phyloP scores from a whole-genome alignment of 2,329 filamentous ascomycete species.

The Lasiodiplodia sp. region DNA sequence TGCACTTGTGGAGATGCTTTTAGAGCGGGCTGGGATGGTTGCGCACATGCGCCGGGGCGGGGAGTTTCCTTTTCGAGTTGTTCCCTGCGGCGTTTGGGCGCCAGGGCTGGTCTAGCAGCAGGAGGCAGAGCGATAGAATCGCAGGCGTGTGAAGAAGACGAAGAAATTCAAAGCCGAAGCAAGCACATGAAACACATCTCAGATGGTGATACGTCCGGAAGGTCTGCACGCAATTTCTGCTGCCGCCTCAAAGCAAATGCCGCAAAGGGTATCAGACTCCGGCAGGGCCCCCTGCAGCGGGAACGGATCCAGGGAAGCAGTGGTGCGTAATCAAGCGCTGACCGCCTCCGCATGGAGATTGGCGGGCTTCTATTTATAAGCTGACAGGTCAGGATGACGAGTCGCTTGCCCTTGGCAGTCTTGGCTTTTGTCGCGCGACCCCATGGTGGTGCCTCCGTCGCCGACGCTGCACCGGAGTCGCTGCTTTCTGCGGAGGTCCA shows the following conservation, averaged over 20 bases:
- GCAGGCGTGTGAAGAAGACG: neutral
- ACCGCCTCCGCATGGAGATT: slow-evolving; percentile 8
- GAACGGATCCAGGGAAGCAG: slow-evolving; percentile 6
- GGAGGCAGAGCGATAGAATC: slow-evolving; percentile 3
- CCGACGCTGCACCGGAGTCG: neutral
- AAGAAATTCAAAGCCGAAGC: slow-evolving; percentile 25
- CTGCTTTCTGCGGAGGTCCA: neutral
- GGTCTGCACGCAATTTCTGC: slow-evolving; percentile 13
- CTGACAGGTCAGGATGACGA: slow-evolving; percentile 5
- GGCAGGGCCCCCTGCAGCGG: slow-evolving; percentile 23
- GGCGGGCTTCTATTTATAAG: slow-evolving; percentile 4
- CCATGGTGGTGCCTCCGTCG: neutral
- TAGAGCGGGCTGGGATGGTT: slow-evolving; percentile 1
- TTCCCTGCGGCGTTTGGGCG: neutral
- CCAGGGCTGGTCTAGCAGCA: slow-evolving; percentile 16
- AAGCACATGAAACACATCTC: slow-evolving; percentile 20
- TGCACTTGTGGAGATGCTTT: neutral
- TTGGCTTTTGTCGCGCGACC: slow-evolving; percentile 17
- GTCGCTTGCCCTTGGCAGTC: neutral
- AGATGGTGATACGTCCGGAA: slow-evolving; percentile 1
- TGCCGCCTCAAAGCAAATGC: slow-evolving; percentile 15
- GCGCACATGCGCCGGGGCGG: neutral
- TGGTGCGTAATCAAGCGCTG: slow-evolving; percentile 17
- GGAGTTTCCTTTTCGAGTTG: neutral
- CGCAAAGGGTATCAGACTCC: slow-evolving; percentile 1